A percentile compares a stretch with the other conserved stretches of the same genome.
These are phyloP conservation scores for Penicillium nucicola DNA, from an alignment of 495 filamentous ascomycete species.

Conservation along the genomic window DNA sequence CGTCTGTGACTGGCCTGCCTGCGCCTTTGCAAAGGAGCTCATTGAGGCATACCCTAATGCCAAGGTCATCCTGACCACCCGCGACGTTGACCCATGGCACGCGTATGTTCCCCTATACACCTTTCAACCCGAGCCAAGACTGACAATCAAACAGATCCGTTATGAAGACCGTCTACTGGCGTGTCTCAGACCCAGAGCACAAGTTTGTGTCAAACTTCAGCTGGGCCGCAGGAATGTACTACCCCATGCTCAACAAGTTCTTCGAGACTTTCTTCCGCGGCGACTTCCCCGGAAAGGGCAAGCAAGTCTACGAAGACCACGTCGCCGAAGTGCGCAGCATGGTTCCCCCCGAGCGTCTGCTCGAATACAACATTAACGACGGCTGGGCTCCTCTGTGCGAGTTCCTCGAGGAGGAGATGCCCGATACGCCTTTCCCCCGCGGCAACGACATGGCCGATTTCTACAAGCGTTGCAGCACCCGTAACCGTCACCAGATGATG, in stretches of 20 bases:
- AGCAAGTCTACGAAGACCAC: constrained; percentile 49
- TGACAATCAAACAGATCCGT: constrained; percentile 33
- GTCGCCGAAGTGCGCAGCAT: constrained; percentile 43
- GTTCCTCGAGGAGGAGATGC: constrained; percentile 59
- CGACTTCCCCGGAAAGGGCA: constrained; percentile 48
- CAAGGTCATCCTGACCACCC: constrained; percentile 62
- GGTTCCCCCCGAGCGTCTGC: constrained; percentile 46
- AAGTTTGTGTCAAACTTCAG: constrained; percentile 49
- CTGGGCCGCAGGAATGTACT: constrained; percentile 58
- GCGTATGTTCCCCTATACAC: constrained; percentile 25
- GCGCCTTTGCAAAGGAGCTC: constrained; percentile 63
- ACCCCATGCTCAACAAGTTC: constrained; percentile 58
- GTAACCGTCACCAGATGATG: constrained; percentile 61
- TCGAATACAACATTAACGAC: constrained; percentile 63
- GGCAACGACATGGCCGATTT: constrained; percentile 56
- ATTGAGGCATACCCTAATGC: constrained; percentile 69
- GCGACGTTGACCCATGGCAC: constrained; percentile 60
- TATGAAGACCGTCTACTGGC: constrained; percentile 53
- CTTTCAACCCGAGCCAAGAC: background rate
- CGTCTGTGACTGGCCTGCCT: constrained; percentile 65
- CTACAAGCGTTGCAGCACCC: constrained; percentile 53
- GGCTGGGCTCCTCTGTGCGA: constrained; percentile 68
- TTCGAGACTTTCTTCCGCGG: constrained; percentile 55
- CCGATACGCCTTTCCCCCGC: constrained; percentile 45
- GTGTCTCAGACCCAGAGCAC: constrained; percentile 53